Conservation (phyloP, 192 early-diverging fungal genomes). For the Cetraspora pellucida region DNA sequence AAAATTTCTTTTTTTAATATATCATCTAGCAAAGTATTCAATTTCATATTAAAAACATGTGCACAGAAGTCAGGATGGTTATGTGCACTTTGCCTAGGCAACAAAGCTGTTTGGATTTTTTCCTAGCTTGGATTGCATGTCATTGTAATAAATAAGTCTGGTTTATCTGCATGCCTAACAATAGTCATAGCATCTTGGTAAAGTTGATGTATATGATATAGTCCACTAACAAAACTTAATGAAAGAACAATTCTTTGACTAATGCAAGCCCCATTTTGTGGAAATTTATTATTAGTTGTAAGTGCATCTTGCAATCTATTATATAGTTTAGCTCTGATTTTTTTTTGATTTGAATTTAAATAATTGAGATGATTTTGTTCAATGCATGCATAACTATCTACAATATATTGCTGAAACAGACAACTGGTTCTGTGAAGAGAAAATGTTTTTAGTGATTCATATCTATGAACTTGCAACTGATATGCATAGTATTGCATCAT, state of each 20-base stretch:
- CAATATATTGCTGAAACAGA: constrained; percentile 17
- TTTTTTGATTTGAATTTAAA: constrained; percentile 16
- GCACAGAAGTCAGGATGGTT: too few species aligned
- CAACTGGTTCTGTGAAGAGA: neutral
- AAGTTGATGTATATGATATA: constrained; percentile 33
- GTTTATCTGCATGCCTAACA: constrained; percentile 16
- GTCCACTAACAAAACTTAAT: constrained; percentile 32
- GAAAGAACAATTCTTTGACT: constrained; percentile 32
- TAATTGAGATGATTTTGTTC: neutral
- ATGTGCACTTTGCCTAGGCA: too few species aligned
- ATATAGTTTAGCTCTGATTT: constrained; percentile 19
- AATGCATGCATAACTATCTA: constrained; percentile 5
- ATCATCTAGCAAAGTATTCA: too few species aligned
- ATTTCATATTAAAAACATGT: too few species aligned
- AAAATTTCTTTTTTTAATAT: too few species aligned
- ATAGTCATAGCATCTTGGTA: constrained; percentile 42
- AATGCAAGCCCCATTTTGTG: neutral
- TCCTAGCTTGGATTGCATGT: constrained; percentile 30
- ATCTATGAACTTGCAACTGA: neutral
- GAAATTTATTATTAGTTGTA: neutral
- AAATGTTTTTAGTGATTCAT: neutral
- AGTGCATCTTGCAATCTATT: constrained; percentile 28
- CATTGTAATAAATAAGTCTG: constrained; percentile 35
- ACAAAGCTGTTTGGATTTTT: too few species aligned
- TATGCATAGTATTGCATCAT: neutral